Base-by-base conservation (phyloP, 495 filamentous ascomycete genomes). In the Xylaria sp. region DNA sequence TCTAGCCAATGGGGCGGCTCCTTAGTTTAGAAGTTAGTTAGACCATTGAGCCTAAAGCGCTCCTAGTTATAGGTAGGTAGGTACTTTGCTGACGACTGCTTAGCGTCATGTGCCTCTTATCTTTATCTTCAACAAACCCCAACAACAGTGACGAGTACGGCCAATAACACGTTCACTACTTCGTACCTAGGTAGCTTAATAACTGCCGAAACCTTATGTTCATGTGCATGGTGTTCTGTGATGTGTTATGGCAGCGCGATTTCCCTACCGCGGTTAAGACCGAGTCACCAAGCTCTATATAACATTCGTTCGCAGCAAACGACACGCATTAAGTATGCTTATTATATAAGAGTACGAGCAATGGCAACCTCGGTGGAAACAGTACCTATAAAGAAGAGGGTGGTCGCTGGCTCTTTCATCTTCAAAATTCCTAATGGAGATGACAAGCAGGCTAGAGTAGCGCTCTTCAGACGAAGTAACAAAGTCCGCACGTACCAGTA, bases 361-460 rank as follows among this genome's bases (percentile, higher is more conserved):
- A 71, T 66, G 69, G 50, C 61, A 29, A 58, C 61, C 6, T 58
- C 50, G 19, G 19, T 0, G 1, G 40, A 33, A 26, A 24, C 48
- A 53, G 12, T 1, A 6, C 15, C 40, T 19, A 14, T 77, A 9
- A 74, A 83, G 70, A 83, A 82, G 59, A 81, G 83, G 70, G 80
- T 80, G 0, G 85, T 91, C 9, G 85, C 88, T 2, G 88, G 87
- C 3, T 86, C 81, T 0, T 90, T 90, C 68, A 82, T 91, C 70
- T 86, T 89, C 78, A 82, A 82, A 44, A 61, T 79, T 12, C 75
- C 80, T 0, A 67, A 77, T 11, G 76, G 70, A 5, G 74, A 75
- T 15, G 70, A 72, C 9, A 76, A 62, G 6, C 72, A 77, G 40
- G 81, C 83, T 0, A 71, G 73, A 6, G 85, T 90, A n/a, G 89